phyloP scores from a whole-genome alignment of 495 filamentous ascomycete genomes.

The Neurospora intermedia region DNA sequence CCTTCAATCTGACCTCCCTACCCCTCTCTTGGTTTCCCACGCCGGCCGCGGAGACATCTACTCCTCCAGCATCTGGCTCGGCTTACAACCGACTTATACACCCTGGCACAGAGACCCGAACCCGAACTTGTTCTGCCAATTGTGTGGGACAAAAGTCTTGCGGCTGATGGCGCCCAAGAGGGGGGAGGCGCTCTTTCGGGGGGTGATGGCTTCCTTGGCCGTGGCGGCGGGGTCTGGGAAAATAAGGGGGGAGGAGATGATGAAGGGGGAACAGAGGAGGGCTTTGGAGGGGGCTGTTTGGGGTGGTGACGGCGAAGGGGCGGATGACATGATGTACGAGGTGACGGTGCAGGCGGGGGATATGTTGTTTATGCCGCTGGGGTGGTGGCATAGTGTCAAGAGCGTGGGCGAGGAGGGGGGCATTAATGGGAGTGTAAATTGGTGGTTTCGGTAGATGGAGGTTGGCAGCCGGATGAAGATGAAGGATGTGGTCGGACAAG shows the following conservation, averaged over 20 bases:
- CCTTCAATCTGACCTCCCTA: constrained; percentile 56
- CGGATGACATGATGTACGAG: constrained; percentile 25
- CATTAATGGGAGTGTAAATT: constrained; percentile 57
- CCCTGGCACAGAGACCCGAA: constrained; percentile 90
- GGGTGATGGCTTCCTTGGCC: constrained; percentile 38
- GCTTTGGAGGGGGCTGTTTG: constrained; percentile 61
- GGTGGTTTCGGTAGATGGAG: constrained; percentile 62
- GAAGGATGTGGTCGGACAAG: not conserved
- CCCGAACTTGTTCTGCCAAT: constrained; percentile 82
- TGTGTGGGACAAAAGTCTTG: constrained; percentile 62
- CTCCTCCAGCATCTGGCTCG: constrained; percentile 78
- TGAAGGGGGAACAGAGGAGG: constrained; percentile 62
- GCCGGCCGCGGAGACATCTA: constrained; percentile 70
- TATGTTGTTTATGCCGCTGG: constrained; percentile 75
- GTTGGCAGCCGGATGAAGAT: not conserved
- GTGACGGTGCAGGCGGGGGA: constrained; percentile 55
- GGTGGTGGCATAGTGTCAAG: constrained; percentile 94
- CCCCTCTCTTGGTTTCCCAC: constrained; percentile 49
- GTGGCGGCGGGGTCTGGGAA: constrained; percentile 18
- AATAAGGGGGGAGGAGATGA: constrained; percentile 84
- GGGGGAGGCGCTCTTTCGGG: constrained; percentile 51
- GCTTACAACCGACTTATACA: constrained; percentile 73
- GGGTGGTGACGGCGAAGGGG: constrained; percentile 25
- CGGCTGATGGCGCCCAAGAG: constrained; percentile 53
- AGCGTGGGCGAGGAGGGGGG: constrained; percentile 34